Evolutionary conservation across 1,284 basidiomycete species (phyloP).

Genomic region (Heliocybe sulcata): DNA sequence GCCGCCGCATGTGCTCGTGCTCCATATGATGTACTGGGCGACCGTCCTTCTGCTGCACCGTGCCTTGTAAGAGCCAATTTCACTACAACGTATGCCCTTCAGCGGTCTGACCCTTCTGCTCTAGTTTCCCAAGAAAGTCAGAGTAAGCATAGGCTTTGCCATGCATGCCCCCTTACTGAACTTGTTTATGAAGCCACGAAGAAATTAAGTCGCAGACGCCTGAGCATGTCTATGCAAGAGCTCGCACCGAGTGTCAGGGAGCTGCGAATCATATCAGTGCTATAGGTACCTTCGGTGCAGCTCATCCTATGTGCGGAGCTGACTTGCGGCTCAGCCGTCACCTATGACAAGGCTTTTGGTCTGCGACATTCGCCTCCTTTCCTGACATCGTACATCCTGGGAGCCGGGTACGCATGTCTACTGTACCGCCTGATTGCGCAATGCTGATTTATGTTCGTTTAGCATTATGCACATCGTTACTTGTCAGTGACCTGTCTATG

Average conservation of each 20-base stretch:
- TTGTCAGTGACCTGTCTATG: conserved; percentile 32
- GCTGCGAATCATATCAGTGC: conserved; percentile 74
- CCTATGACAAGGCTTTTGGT: conserved; percentile 54
- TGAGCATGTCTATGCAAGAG: neutral
- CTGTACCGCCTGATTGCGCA: neutral
- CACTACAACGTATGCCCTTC: no score
- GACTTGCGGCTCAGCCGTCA: conserved; percentile 48
- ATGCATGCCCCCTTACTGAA: neutral
- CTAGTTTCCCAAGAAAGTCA: neutral
- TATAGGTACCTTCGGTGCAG: conserved; percentile 29
- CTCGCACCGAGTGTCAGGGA: conserved; percentile 64
- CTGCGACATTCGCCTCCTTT: conserved; percentile 63
- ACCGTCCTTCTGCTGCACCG: conserved; percentile 75
- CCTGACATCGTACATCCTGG: conserved; percentile 69
- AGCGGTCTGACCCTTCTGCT: neutral
- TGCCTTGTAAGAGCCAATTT: conserved; percentile 39
- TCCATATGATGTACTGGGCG: conserved; percentile 78
- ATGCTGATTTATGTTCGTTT: conserved; percentile 7
- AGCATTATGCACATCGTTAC: conserved; percentile 82
- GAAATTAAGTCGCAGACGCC: neutral
- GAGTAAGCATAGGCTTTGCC: neutral
- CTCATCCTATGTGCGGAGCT: neutral
- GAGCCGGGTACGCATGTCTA: conserved; percentile 56
- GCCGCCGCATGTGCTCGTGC: conserved; percentile 58
- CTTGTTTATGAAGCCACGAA: neutral